Percentiles rank a stretch among this genome's conserved stretches.
Evolutionary conservation across 352 stramenopile species (phyloP).

Genomic region (Globisporangium orthogonon): DNA sequence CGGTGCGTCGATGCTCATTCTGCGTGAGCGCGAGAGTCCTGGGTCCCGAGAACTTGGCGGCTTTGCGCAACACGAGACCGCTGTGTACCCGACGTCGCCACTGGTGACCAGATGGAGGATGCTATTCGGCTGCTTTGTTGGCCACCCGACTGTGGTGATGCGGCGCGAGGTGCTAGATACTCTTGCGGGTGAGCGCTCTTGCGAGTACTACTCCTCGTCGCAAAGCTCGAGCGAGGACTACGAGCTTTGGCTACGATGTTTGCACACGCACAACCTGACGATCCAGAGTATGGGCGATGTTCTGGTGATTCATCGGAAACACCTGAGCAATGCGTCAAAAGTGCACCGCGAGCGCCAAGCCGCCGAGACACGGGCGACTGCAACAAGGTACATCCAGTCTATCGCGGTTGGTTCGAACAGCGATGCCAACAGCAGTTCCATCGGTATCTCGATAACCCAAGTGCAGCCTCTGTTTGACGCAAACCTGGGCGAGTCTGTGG

Average conservation of each 20-base stretch:
- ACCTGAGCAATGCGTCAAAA: constrained; percentile 16
- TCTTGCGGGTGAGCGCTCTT: constrained; percentile 8
- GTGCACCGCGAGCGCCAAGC: constrained; percentile 24
- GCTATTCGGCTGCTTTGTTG: constrained; percentile 73
- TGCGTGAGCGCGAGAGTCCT: constrained; percentile 6
- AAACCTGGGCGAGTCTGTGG: constrained; percentile 8
- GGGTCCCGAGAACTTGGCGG: neutral
- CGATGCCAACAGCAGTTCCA: neutral
- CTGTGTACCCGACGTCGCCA: constrained; percentile 39
- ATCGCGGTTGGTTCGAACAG: neutral
- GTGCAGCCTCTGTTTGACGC: constrained; percentile 10
- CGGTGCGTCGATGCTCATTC: constrained; percentile 28
- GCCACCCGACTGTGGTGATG: constrained; percentile 78
- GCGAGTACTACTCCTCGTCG: constrained; percentile 31
- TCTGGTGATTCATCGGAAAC: constrained; percentile 46
- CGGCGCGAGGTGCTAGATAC: constrained; percentile 33
- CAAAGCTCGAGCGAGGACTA: constrained; percentile 69
- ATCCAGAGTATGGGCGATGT: constrained; percentile 49
- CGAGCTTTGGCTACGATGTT: constrained; percentile 70
- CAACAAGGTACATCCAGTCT: constrained; percentile 4
- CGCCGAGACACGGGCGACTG: constrained; percentile 32
- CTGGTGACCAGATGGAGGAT: constrained; percentile 63
- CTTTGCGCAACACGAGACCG: constrained; percentile 17
- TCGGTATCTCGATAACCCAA: neutral
- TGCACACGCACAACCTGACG: constrained; percentile 24